A percentile compares a stretch with the other conserved stretches of the same genome.
These are phyloP conservation scores for Echinosophora koreensis DNA, from an alignment of 306 rosid genomes.

Conservation along the genomic window DNA sequence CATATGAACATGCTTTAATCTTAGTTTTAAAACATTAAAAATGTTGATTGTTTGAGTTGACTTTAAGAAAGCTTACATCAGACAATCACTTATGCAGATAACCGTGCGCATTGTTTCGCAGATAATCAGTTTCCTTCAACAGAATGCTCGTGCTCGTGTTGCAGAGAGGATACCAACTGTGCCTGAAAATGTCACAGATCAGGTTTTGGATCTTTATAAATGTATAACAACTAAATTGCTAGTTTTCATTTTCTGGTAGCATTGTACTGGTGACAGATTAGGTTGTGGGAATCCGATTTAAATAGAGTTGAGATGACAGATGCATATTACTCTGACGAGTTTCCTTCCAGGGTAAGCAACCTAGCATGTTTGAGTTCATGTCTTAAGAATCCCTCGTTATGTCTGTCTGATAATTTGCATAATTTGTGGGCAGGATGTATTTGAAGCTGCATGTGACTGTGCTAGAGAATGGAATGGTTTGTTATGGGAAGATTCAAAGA, in stretches of 20 bases:
- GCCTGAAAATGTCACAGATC: slow-evolving; percentile 97
- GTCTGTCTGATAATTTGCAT: slow-evolving; percentile 25
- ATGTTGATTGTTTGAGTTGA: background rate
- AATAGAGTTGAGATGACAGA: slow-evolving; percentile 85
- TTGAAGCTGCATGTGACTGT: slow-evolving; percentile 86
- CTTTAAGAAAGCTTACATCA: background rate
- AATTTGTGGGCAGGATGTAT: slow-evolving; percentile 71
- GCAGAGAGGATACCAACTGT: slow-evolving; percentile 84
- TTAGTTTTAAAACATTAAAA: slow-evolving; percentile 20
- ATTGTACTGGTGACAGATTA: slow-evolving; percentile 64
- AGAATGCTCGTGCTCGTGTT: slow-evolving; percentile 95
- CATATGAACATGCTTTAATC: background rate
- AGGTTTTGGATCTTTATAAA: slow-evolving; percentile 57
- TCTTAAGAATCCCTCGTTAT: background rate
- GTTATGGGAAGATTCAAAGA: slow-evolving; percentile 91
- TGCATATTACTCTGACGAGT: slow-evolving; percentile 79
- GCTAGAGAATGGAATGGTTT: slow-evolving; percentile 88
- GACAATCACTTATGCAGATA: slow-evolving; percentile 27
- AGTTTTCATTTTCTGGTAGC: slow-evolving; percentile 46
- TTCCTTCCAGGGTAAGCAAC: slow-evolving; percentile 80
- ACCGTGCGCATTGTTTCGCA: slow-evolving; percentile 46
- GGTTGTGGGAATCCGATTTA: slow-evolving; percentile 94
- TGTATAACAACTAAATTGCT: background rate
- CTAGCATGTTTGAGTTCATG: slow-evolving; percentile 1
- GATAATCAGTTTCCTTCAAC: slow-evolving; percentile 90